Evolutionary conservation across 192 early-diverging fungal genomes (phyloP).

Genomic region (Funneliformis geosporum): DNA sequence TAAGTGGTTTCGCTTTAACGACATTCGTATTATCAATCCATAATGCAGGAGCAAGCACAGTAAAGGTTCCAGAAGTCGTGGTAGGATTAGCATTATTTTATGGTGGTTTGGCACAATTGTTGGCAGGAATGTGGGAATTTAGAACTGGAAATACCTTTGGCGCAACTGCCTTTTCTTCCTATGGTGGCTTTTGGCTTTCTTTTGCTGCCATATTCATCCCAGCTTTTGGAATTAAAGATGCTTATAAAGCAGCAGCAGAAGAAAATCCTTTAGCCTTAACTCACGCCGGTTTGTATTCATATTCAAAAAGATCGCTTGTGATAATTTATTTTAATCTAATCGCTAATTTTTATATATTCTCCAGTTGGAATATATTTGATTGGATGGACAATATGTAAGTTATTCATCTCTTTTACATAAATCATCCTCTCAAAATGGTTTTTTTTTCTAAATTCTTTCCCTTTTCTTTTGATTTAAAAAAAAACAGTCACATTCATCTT

Average conservation of each 20-base stretch:
- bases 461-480: background rate
- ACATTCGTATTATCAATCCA: slow-evolving; percentile 73
- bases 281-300: slow-evolving; percentile 23
- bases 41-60: slow-evolving; percentile 66
- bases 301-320: too few species aligned
- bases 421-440: background rate
- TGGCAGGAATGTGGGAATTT: slow-evolving; percentile 88
- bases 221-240: slow-evolving; percentile 49
- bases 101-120: slow-evolving; percentile 72
- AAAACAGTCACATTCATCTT: slow-evolving; percentile 66
- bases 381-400: slow-evolving; percentile 34
- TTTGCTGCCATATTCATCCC: slow-evolving; percentile 62
- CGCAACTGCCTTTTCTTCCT: slow-evolving; percentile 75
- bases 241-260: slow-evolving; percentile 35
- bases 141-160: slow-evolving; percentile 78
- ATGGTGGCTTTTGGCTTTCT: slow-evolving; percentile 68
- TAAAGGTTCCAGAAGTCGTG: slow-evolving; percentile 55
- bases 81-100: slow-evolving; percentile 71
- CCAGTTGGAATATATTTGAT: slow-evolving; percentile 71
- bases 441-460: background rate
- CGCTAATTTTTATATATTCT: too few species aligned
- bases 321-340: slow-evolving; percentile 43
- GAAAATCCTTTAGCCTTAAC: too few species aligned
- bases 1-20: slow-evolving; percentile 62
- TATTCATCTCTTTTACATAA: background rate